A percentile compares a stretch with the other conserved stretches of the same genome.
Conservation (phyloP, 2,329 filamentous ascomycete species). For the Trichoderma sp. region DNA sequence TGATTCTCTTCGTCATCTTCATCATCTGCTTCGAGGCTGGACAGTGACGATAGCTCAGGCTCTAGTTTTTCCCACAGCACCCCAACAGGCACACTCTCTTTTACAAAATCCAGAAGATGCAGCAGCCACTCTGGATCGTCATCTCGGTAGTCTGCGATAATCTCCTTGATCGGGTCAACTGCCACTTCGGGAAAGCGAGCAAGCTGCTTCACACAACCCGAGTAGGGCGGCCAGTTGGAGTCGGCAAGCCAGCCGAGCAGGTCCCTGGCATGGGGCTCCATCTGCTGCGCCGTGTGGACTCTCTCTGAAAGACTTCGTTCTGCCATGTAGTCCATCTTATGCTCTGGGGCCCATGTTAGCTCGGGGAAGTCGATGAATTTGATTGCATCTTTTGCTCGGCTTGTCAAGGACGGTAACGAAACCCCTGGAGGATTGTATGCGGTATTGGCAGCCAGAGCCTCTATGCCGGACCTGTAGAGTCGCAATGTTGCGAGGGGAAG, state of each 20-base stretch:
- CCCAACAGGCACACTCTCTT: conserved; percentile 1
- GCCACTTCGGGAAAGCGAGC: conserved; percentile 17
- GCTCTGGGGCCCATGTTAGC: conserved; percentile 4
- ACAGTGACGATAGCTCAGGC: background rate
- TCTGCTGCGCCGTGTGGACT: background rate
- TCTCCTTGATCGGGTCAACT: conserved; percentile 5
- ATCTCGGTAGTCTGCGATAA: background rate
- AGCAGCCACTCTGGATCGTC: conserved; percentile 16
- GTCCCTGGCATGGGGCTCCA: background rate
- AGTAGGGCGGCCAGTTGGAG: conserved; percentile 13
- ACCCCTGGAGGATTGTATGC: background rate
- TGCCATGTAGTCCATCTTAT: conserved; percentile 13
- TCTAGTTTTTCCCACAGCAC: background rate
- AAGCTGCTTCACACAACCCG: conserved; percentile 2
- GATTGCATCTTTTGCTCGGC: background rate
- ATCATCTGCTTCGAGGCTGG: background rate
- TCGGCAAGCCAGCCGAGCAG: conserved; percentile 17
- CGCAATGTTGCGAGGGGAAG: conserved; percentile 4
- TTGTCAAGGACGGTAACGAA: background rate
- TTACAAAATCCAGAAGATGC: conserved; percentile 5
- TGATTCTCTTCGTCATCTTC: background rate
- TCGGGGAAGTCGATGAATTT: conserved; percentile 16
- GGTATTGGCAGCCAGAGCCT: background rate
- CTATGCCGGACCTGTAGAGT: background rate
- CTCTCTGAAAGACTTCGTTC: conserved; percentile 3